These are phyloP conservation scores for Puccinia coronata DNA, from an alignment of 1,284 basidiomycete genomes.

Conservation along the genomic window DNA sequence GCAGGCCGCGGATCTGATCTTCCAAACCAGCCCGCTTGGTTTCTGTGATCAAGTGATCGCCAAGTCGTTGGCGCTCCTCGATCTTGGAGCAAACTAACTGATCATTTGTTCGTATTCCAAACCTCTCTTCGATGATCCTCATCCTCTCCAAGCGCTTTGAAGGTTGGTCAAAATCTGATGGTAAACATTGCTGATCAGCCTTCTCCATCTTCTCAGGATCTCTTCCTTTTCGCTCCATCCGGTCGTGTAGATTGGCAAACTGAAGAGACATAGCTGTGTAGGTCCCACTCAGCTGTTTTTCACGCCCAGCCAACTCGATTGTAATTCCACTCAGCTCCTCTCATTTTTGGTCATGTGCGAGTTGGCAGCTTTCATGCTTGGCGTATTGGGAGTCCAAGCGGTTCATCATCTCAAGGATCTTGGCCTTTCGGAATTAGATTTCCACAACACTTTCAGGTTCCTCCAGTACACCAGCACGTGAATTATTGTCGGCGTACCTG, in stretches of 20 bases:
- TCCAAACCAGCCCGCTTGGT: neutral
- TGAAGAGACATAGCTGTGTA: constrained; percentile 91
- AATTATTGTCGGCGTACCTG: constrained; percentile 76
- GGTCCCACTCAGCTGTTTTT: constrained; percentile 79
- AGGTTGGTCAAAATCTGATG: neutral
- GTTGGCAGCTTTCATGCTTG: constrained; percentile 74
- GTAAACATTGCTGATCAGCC: neutral
- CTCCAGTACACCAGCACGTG: constrained; percentile 96
- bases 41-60: constrained; percentile 21
- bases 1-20: constrained; percentile 13
- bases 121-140: constrained; percentile 24
- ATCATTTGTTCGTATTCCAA: constrained; percentile 24
- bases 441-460: constrained; percentile 95
- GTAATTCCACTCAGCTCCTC: constrained; percentile 66
- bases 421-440: constrained; percentile 75
- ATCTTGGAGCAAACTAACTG: constrained; percentile 26
- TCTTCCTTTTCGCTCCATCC: constrained; percentile 70
- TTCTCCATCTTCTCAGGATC: constrained; percentile 38
- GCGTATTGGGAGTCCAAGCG: constrained; percentile 85
- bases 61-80: constrained; percentile 1
- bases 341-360: constrained; percentile 70
- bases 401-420: constrained; percentile 86
- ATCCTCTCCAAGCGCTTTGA: constrained; percentile 16
- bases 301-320: constrained; percentile 70
- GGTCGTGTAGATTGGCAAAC: constrained; percentile 92